Base-by-base conservation (phyloP, 768 basidiomycete species). In the Rhodotorula toruloides region DNA sequence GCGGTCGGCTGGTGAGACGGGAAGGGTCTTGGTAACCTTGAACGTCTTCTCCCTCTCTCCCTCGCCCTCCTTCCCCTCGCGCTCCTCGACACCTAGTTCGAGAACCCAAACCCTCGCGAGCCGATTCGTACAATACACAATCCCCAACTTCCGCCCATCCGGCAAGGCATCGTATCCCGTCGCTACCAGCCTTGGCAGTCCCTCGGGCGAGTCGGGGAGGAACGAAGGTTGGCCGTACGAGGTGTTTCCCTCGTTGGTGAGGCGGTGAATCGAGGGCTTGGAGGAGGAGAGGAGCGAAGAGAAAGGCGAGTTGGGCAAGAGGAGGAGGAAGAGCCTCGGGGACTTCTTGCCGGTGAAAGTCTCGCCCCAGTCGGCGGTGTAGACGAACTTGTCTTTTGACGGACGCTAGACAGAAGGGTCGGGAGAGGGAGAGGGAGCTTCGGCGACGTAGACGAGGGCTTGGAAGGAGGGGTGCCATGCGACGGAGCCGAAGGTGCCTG, bases 291-390 rank as follows among this genome's bases (percentile, higher is more conserved):
- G 65, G 8, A 57, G 64, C 27, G 60, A 32, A 68, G 34, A 36
- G 46, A 61, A 25, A 44, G 66, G 52, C 39, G 70, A 42, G 44
- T 22, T 58, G 19, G 77, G 70, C 82, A 84, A 86, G 16, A 77
- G 77, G 54, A 85, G 80, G 19, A 87, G 55, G 72, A 85, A 88
- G 12, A 84, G 75, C 12, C 40, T 77, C 2, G 87, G 85, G 8
- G 78, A 76, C 63, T 80, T 82, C 73, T 82, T 84, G 8, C 81
- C 82, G 8, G 75, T 74, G n/a, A 86, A 74, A 10, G 81, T 81
- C 76, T 89, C 87, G 0, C 87, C 88, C 64, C 87, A 84, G 50
- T 82, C 79, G 9, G 87, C 86, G 1, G 72, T 78, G 74, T 82
- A 88, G 32, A 79, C 77, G 67, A 84, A 87, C 59, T 82, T 61